These are phyloP conservation scores for Pachyrhizus erosus DNA, from an alignment of 306 rosid genomes.

Conservation along the genomic window DNA sequence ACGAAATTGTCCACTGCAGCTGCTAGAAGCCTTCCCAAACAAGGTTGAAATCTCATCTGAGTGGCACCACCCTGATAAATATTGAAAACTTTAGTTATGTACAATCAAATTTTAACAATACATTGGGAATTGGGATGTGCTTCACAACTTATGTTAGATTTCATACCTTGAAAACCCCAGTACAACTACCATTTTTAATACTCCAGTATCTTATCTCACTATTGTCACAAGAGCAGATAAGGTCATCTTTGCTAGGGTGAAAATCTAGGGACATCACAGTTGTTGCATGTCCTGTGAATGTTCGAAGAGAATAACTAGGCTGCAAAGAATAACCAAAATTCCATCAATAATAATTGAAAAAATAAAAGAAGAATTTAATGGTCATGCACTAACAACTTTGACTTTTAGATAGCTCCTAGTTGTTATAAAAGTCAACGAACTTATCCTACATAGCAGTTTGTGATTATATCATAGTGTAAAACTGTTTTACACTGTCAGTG, in stretches of 20 bases:
- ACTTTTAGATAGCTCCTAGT: too few relatives aligned
- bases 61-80: conserved; percentile 75
- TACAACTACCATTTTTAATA: conserved; percentile 70
- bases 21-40: conserved; percentile 68
- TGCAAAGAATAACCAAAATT: conserved; percentile 49
- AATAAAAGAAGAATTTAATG: too few relatives aligned
- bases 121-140: not conserved
- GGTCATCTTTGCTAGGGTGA: conserved; percentile 76
- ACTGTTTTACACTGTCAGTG: too few relatives aligned
- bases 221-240: conserved; percentile 78
- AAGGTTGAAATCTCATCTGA: conserved; percentile 84
- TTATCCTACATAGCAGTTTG: too few relatives aligned
- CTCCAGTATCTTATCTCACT: conserved; percentile 88
- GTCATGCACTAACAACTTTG: too few relatives aligned
- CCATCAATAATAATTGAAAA: conserved; percentile 43
- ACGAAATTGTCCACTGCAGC: conserved; percentile 62
- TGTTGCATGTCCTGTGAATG: conserved; percentile 71
- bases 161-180: conserved; percentile 71
- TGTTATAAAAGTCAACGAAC: too few relatives aligned
- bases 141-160: conserved; percentile 31
- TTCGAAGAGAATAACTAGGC: conserved; percentile 76
- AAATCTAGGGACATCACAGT: conserved; percentile 82
- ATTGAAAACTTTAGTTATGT: conserved; percentile 21
- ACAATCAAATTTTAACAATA: not conserved
- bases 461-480: too few relatives aligned